phyloP scores from a whole-genome alignment of 768 basidiomycete genomes.

The Chiua virens region DNA sequence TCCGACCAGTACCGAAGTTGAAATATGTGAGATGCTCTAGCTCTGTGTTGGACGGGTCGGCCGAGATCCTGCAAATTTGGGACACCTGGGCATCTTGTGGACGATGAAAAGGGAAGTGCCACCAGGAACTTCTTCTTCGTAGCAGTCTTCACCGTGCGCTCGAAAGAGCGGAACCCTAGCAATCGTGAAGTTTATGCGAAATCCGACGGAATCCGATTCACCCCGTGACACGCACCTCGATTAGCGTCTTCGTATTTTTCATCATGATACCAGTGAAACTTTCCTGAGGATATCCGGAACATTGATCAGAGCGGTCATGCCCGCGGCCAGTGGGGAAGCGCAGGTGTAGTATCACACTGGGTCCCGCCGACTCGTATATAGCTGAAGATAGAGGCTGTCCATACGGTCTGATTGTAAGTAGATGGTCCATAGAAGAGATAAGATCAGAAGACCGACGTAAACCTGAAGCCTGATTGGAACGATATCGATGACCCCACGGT shows the following conservation, averaged over 20 bases:
- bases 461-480: background rate
- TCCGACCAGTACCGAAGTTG: constrained; percentile 38
- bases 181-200: background rate
- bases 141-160: constrained; percentile 16
- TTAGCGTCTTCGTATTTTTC: constrained; percentile 40
- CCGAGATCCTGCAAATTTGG: constrained; percentile 37
- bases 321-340: constrained; percentile 18
- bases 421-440: constrained; percentile 5
- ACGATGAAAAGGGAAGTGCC: constrained; percentile 36
- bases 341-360: background rate
- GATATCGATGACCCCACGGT: background rate
- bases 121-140: constrained; percentile 8
- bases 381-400: background rate
- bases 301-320: constrained; percentile 40
- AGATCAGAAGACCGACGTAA: constrained; percentile 3
- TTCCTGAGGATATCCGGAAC: constrained; percentile 32
- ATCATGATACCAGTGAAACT: constrained; percentile 38
- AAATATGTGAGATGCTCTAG: constrained; percentile 40
- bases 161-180: constrained; percentile 31
- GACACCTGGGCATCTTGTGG: constrained; percentile 40
- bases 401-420: background rate
- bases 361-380: background rate
- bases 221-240: constrained; percentile 28
- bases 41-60: constrained; percentile 23
- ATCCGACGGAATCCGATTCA: background rate